Evolutionary conservation across 2,329 filamentous ascomycete species (phyloP).

Genomic region (Botryotinia globosa): DNA sequence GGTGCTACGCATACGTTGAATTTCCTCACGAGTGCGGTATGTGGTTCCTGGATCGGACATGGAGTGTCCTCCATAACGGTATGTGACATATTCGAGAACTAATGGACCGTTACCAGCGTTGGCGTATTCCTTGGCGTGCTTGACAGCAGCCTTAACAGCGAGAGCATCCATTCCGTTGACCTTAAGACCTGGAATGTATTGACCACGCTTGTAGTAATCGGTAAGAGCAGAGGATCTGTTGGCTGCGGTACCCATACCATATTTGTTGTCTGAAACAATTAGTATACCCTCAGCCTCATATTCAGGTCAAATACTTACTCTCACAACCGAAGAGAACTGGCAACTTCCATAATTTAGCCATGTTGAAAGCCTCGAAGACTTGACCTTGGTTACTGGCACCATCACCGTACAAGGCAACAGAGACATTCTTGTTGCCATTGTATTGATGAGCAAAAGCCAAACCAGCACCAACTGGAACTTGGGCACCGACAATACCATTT

Average conservation of each 20-base stretch:
- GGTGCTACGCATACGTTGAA: constrained; percentile 98
- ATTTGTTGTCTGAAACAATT: constrained; percentile 83
- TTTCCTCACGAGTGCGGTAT: constrained; percentile 98
- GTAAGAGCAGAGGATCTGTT: constrained; percentile 91
- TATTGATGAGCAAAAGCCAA: constrained; percentile 98
- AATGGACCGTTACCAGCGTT: constrained; percentile 82
- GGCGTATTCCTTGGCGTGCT: constrained; percentile 90
- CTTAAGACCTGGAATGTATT: constrained; percentile 99
- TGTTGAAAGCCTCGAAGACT: constrained; percentile 99
- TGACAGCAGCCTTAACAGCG: constrained; percentile 91
- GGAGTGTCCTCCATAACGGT: constrained; percentile 98
- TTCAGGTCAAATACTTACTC: constrained; percentile 60
- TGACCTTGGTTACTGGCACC: constrained; percentile 99
- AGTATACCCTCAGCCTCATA: not conserved
- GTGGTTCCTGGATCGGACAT: constrained; percentile 99
- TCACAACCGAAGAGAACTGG: constrained; percentile 96
- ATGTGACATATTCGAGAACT: constrained; percentile 98
- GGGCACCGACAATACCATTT: constrained; percentile 98
- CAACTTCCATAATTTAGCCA: constrained; percentile 98
- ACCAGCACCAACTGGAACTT: constrained; percentile 95
- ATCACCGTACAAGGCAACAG: constrained; percentile 91
- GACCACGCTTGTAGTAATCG: constrained; percentile 99
- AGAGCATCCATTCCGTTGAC: constrained; percentile 99
- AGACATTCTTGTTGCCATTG: constrained; percentile 78
- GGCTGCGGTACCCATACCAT: constrained; percentile 98